Conservation (phyloP, 208 protist genomes). For the Porcisia hertigi region DNA sequence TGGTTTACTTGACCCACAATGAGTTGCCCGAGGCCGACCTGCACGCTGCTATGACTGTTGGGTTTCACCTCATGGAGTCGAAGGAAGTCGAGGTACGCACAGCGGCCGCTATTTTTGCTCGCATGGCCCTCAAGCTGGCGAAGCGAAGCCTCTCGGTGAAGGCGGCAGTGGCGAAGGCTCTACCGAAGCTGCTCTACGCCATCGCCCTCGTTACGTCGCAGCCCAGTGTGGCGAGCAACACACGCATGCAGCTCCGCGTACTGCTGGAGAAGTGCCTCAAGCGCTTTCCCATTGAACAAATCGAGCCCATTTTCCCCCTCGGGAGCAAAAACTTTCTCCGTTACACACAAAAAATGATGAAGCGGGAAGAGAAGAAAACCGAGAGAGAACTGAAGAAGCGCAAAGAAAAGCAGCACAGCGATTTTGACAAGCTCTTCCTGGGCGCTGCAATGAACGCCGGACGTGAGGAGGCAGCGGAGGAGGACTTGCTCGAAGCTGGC, state of each 20-base stretch:
- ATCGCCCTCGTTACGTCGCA: conserved; percentile 86
- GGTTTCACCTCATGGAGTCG: conserved; percentile 85
- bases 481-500: conserved; percentile 76
- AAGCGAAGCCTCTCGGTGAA: conserved; percentile 68
- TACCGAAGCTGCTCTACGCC: conserved; percentile 76
- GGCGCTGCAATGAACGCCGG: conserved; percentile 56
- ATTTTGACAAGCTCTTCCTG: conserved; percentile 86
- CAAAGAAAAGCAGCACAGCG: conserved; percentile 54
- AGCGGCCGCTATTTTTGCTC: conserved; percentile 73
- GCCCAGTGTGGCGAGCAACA: conserved; percentile 72
- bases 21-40: conserved; percentile 70
- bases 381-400: conserved; percentile 66
- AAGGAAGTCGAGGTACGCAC: conserved; percentile 62
- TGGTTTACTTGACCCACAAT: conserved; percentile 75
- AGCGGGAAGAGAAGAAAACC: conserved; percentile 78
- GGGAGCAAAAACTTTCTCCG: conserved; percentile 88
- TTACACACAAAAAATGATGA: conserved; percentile 87
- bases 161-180: conserved; percentile 48
- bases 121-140: conserved; percentile 83
- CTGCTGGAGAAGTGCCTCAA: conserved; percentile 87
- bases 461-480: conserved; percentile 52
- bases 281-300: conserved; percentile 66
- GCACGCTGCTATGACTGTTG: conserved; percentile 49
- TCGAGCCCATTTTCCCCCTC: conserved; percentile 85
- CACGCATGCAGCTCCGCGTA: conserved; percentile 82